Evolutionary conservation across 2,329 filamentous ascomycete genomes (phyloP), one percentile per base, ranked within the genome.

Genomic region (Colletotrichum tropicicola): DNA sequence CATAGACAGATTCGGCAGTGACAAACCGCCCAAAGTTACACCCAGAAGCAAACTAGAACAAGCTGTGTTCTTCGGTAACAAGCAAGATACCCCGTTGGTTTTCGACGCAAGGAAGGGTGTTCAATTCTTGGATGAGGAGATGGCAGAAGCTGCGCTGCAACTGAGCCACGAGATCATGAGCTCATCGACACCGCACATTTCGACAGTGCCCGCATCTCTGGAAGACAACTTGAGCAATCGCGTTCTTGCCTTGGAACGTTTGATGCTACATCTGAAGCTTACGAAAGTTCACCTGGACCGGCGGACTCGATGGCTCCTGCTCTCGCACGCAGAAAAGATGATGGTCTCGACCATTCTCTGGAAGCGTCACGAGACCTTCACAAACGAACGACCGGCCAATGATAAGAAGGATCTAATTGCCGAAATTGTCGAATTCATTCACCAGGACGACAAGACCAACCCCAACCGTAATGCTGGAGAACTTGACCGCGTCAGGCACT

Each of bases 311-410:
- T 98, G 94, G 94, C 85, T 86, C 67, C 79, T 99, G 30, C 81
- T 99, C n/a, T 92, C 90, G 83, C 90, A 95, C 72, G 95, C 95
- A 0, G 96, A 99, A 76, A 97, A 94, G 77, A 86, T 98, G 79
- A 89, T 91, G 44, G 92, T 94, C 35, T 93, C 93, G 17, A 85
- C 87, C 65, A 84, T 89, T 47, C 84, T 98, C 37, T 98, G 95
- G 94, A 89, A 89, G 67, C 84, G 88, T 56, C 93, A 97, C 72
- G 92, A 97, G 73, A 81, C 83, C 7, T 90, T 91, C 54, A 83
- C 90, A 7, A 83, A 86, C 54, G 83, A 82, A 53, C 86, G 87
- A 9, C 81, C 87, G 13, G 82, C 83, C 17, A 86, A 87, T 37
- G 83, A 88, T 43, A 89, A 91, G 72, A 89, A 89, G 73, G 91